A percentile compares a stretch with the other conserved stretches of the same genome.
These are phyloP conservation scores for Penicillium simplicissimum DNA, from an alignment of 495 filamentous ascomycete genomes.

Conservation along the genomic window DNA sequence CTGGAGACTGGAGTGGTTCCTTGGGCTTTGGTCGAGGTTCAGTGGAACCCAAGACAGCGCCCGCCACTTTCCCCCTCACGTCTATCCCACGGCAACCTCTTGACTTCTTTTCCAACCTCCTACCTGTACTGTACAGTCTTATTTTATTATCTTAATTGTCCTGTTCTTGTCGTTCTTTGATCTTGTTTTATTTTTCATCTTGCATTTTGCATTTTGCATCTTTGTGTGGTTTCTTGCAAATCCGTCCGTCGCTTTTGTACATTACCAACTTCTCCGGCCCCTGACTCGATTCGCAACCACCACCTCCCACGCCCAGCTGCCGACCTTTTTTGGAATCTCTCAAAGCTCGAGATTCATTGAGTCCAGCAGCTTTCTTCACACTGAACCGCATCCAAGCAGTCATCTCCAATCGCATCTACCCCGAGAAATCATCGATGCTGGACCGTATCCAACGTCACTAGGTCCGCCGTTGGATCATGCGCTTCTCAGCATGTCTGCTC, in stretches of 20 bases:
- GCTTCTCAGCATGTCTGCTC: conserved; percentile 36
- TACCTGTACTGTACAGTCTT: conserved; percentile 1
- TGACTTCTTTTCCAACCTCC: conserved; percentile 26
- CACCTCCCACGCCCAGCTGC: neutral
- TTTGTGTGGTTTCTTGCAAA: conserved; percentile 12
- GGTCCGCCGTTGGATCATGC: conserved; percentile 38
- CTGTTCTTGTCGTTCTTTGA: conserved; percentile 10
- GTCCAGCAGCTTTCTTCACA: neutral
- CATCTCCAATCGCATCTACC: no score
- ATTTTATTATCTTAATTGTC: conserved; percentile 9
- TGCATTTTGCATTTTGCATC: conserved; percentile 11
- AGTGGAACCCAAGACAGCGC: conserved; percentile 4
- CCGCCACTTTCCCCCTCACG: conserved; percentile 20
- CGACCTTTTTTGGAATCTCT: neutral
- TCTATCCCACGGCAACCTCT: conserved; percentile 3
- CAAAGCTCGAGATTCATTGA: neutral
- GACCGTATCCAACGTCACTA: conserved; percentile 8
- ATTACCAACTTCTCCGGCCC: conserved; percentile 1
- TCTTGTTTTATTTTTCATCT: neutral
- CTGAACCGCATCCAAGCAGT: neutral
- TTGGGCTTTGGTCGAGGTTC: neutral
- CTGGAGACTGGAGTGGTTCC: conserved; percentile 1
- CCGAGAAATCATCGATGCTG: conserved; percentile 23
- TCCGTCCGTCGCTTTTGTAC: conserved; percentile 7
- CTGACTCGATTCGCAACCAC: neutral